These are phyloP conservation scores for Gyromitra esculenta DNA, from an alignment of 2,329 filamentous ascomycete genomes.

Conservation along the genomic window DNA sequence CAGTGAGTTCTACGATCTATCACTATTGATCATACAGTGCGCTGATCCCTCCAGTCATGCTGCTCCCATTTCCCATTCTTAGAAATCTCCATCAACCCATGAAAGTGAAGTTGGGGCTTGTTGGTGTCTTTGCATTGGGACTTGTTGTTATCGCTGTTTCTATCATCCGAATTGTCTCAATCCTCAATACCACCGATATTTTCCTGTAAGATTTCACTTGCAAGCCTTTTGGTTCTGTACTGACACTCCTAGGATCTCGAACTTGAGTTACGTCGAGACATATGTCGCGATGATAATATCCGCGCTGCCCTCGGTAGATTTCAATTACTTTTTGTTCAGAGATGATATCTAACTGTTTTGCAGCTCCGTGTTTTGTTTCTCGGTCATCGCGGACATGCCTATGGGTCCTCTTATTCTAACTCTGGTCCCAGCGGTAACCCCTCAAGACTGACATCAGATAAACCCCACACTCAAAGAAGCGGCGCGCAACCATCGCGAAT, in stretches of 20 bases:
- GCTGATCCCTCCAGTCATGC: slow-evolving; percentile 20
- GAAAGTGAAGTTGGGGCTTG: slow-evolving; percentile 27
- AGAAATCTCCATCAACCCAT: slow-evolving; percentile 29
- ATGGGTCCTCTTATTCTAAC: slow-evolving; percentile 21
- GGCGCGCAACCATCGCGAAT: slow-evolving; percentile 10
- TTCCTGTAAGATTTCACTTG: slow-evolving; percentile 11
- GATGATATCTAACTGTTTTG: background rate
- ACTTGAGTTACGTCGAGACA: slow-evolving; percentile 29
- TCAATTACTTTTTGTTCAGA: background rate
- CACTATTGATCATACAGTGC: background rate
- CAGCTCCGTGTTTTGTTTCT: slow-evolving; percentile 40
- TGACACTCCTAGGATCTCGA: slow-evolving; percentile 12
- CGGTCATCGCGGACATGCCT: slow-evolving; percentile 24
- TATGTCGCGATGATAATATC: slow-evolving; percentile 39
- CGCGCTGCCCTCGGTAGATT: slow-evolving; percentile 17
- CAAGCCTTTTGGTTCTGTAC: background rate
- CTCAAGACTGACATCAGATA: slow-evolving; percentile 13
- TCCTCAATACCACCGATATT: slow-evolving; percentile 26
- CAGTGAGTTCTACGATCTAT: background rate
- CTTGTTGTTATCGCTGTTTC: slow-evolving; percentile 31
- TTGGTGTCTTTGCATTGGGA: slow-evolving; percentile 15
- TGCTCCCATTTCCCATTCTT: slow-evolving; percentile 30
- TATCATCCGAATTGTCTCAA: slow-evolving; percentile 11
- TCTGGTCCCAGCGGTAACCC: slow-evolving; percentile 9
- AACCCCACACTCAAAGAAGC: slow-evolving; percentile 4